Conservation (phyloP, 2,329 filamentous ascomycete species). For the Trichoderma sp. region DNA sequence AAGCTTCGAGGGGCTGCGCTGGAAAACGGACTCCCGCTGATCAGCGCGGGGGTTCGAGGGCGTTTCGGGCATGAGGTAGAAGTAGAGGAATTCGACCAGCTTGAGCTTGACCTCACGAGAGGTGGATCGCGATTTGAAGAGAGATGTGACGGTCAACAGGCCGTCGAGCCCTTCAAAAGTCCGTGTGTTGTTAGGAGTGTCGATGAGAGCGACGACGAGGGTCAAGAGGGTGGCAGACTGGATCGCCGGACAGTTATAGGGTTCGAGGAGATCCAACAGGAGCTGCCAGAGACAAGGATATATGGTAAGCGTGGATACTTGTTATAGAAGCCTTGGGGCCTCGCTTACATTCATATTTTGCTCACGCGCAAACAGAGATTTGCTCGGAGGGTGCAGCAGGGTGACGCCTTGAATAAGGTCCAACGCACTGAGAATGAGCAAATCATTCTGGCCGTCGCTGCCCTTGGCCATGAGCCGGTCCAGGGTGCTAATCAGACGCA, state of each 20-base stretch:
- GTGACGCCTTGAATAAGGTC: slow-evolving; percentile 86
- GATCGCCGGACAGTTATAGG: slow-evolving; percentile 85
- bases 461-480: slow-evolving; percentile 82
- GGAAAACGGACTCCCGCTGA: slow-evolving; percentile 47
- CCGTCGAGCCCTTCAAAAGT: slow-evolving; percentile 91
- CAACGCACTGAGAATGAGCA: slow-evolving; percentile 82
- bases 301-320: not conserved
- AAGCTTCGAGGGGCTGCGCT: slow-evolving; percentile 67
- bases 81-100: slow-evolving; percentile 96
- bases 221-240: slow-evolving; percentile 88
- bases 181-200: slow-evolving; percentile 81
- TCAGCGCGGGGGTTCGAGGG: slow-evolving; percentile 53
- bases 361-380: slow-evolving; percentile 80
- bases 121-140: slow-evolving; percentile 87
- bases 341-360: slow-evolving; percentile 83
- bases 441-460: slow-evolving; percentile 77
- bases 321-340: not conserved
- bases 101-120: slow-evolving; percentile 88
- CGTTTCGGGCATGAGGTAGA: slow-evolving; percentile 94
- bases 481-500: slow-evolving; percentile 79
- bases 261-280: slow-evolving; percentile 89
- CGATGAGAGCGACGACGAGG: slow-evolving; percentile 83
- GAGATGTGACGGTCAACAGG: slow-evolving; percentile 81
- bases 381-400: slow-evolving; percentile 85
- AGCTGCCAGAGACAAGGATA: slow-evolving; percentile 47